These are phyloP conservation scores for Eragrostis nindensis DNA, from an alignment of 176 grass and related monocot genomes.

Conservation along the genomic window DNA sequence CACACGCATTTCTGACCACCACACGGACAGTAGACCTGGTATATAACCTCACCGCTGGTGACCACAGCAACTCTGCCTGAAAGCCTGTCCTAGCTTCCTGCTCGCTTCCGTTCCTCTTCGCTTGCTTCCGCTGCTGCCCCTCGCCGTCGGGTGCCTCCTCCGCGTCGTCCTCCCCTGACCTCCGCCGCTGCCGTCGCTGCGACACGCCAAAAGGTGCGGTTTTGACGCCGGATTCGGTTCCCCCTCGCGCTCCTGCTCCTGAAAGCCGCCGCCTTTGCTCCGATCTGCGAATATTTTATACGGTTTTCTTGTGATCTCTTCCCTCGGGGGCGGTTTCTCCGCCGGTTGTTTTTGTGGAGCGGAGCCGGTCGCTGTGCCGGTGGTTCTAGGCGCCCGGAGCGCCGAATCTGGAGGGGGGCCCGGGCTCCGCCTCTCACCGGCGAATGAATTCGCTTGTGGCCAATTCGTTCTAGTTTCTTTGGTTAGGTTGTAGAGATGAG, in stretches of 20 bases:
- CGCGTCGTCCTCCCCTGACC: neutral
- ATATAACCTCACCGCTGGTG: constrained; percentile 51
- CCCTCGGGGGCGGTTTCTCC: neutral
- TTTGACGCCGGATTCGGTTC: constrained; percentile 28
- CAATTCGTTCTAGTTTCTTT: neutral
- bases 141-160: neutral
- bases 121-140: constrained; percentile 15
- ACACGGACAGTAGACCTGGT: constrained; percentile 29
- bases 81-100: constrained; percentile 12
- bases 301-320: constrained; percentile 10
- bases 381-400: neutral
- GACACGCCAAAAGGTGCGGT: constrained; percentile 35
- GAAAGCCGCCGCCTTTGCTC: neutral
- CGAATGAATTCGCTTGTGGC: neutral
- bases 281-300: constrained; percentile 7
- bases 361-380: neutral
- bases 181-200: neutral
- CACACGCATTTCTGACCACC: constrained; percentile 42
- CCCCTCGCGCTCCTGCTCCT: neutral
- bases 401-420: constrained; percentile 25
- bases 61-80: constrained; percentile 27
- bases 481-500: neutral
- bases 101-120: constrained; percentile 12
- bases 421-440: neutral
- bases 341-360: neutral